phyloP scores from a whole-genome alignment of 495 filamentous ascomycete genomes.

The Hyphodiscus hymeniophilus region DNA sequence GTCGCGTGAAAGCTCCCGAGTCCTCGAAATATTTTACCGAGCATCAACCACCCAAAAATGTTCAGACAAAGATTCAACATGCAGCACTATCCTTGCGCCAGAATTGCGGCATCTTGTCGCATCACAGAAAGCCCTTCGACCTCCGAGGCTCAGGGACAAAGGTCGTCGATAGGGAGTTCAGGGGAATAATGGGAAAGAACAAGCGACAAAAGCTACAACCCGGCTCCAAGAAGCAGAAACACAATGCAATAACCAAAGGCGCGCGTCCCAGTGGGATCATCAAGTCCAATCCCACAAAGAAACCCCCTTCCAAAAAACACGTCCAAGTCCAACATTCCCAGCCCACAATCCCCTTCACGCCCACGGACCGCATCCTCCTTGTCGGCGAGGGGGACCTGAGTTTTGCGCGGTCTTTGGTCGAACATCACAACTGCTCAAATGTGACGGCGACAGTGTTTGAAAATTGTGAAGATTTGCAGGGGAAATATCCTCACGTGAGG shows the following conservation, averaged over 20 bases:
- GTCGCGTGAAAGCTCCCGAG: no score
- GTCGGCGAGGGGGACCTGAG: slow-evolving; percentile 94
- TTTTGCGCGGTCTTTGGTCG: slow-evolving; percentile 68
- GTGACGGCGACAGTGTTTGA: slow-evolving; percentile 49
- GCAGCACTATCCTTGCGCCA: no score
- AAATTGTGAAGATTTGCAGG: slow-evolving; percentile 36
- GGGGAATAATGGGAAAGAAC: slow-evolving; percentile 9
- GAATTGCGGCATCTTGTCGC: no score
- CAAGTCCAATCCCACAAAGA: slow-evolving; percentile 14
- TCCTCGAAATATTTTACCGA: no score
- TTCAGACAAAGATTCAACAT: no score
- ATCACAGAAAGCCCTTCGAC: no score
- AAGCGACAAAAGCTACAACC: slow-evolving; percentile 4
- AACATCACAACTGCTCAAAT: slow-evolving; percentile 59
- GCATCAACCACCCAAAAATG: no score
- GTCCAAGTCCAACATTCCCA: slow-evolving; percentile 30
- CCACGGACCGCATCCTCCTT: slow-evolving; percentile 65
- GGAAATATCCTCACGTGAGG: slow-evolving; percentile 72
- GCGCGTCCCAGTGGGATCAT: slow-evolving; percentile 4
- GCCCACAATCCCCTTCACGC: slow-evolving; percentile 67
- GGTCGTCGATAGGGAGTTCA: no score
- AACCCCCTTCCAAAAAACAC: slow-evolving; percentile 18
- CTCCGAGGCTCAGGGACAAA: no score
- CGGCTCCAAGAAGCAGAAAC: background rate
- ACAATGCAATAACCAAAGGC: background rate